Evolutionary conservation across 2,329 filamentous ascomycete species (phyloP).

Genomic region (Trichoderma semiorbis): DNA sequence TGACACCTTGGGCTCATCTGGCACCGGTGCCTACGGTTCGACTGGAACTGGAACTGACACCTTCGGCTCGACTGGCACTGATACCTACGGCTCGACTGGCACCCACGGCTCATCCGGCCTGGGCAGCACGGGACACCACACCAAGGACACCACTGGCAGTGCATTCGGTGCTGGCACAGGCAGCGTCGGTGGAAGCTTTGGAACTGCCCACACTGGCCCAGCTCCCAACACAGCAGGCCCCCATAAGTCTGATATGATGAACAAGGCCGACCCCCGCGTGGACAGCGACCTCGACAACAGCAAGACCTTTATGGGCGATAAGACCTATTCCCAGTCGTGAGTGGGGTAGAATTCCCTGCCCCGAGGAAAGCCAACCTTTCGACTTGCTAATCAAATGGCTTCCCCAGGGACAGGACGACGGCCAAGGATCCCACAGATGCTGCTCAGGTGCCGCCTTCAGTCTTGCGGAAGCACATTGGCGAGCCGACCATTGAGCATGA

Average conservation of each 20-base stretch:
- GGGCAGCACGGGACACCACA: neutral
- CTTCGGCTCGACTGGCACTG: neutral
- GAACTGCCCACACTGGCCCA: conserved; percentile 27
- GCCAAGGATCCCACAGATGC: conserved; percentile 51
- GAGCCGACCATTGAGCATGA: conserved; percentile 44
- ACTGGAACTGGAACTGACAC: conserved; percentile 23
- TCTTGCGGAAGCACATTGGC: conserved; percentile 46
- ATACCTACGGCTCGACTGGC: neutral
- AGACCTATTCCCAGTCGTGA: conserved; percentile 41
- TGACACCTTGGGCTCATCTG: conserved; percentile 17
- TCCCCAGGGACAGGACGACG: neutral
- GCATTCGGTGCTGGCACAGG: conserved; percentile 21
- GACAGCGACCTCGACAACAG: conserved; percentile 54
- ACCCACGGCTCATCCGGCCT: neutral
- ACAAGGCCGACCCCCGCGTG: conserved; percentile 55
- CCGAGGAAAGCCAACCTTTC: neutral
- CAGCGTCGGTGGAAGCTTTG: conserved; percentile 21
- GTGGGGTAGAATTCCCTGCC: conserved; percentile 20
- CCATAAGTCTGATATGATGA: conserved; percentile 51
- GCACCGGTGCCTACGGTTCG: conserved; percentile 12
- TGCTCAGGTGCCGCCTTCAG: conserved; percentile 55
- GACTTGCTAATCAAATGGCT: neutral
- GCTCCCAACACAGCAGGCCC: conserved; percentile 36
- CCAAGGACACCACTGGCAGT: conserved; percentile 7
- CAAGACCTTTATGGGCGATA: conserved; percentile 53